These are phyloP conservation scores for Pyrus bretschneideri DNA, from an alignment of 306 rosid species.

Conservation along the genomic window DNA sequence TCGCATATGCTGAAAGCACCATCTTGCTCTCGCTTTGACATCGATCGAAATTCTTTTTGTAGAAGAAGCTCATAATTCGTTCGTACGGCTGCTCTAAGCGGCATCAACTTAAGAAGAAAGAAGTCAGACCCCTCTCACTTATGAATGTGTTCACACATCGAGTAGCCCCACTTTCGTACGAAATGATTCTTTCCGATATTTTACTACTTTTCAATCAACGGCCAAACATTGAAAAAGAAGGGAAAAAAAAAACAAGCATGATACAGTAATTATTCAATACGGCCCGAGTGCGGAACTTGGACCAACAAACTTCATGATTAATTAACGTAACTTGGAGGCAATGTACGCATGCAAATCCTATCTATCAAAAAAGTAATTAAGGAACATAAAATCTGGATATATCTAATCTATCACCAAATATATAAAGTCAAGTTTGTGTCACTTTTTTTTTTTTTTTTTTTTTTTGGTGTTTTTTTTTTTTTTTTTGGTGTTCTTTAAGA, in stretches of 20 bases:
- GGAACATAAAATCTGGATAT: neutral
- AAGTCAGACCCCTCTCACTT: neutral
- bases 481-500: neutral
- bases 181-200: neutral
- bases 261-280: no score
- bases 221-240: no score
- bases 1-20: neutral
- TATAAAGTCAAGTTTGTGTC: neutral
- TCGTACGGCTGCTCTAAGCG: neutral
- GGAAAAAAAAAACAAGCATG: no score
- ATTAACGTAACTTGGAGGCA: neutral
- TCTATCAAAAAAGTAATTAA: neutral
- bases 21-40: neutral
- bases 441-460: neutral
- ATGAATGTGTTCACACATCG: no score
- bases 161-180: neutral
- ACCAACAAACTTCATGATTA: no score
- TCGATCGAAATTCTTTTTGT: no score
- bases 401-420: neutral
- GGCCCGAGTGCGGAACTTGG: no score
- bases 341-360: neutral
- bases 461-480: neutral
- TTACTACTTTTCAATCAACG: no score
- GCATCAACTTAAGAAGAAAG: neutral
- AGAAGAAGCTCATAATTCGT: no score